A percentile compares a stretch with the other conserved stretches of the same genome.
phyloP scores from a whole-genome alignment of 305 asterid genomes.

The Fraxinus nigra region DNA sequence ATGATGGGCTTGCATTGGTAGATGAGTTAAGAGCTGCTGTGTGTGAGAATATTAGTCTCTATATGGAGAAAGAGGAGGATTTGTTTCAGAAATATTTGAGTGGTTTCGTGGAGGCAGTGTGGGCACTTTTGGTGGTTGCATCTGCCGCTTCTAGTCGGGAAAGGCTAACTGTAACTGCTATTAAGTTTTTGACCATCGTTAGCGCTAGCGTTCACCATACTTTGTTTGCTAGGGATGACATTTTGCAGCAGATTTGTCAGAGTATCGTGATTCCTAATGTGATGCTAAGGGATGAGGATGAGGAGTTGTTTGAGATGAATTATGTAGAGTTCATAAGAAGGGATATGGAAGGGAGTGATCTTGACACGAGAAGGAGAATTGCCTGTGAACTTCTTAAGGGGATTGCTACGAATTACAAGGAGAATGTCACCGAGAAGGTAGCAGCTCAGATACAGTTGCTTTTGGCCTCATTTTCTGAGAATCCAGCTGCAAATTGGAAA shows the following conservation, averaged over 20 bases:
- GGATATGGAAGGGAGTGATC: conserved; percentile 98
- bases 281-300: conserved; percentile 93
- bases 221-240: conserved; percentile 68
- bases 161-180: conserved; percentile 79
- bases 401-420: conserved; percentile 71
- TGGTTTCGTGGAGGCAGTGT: conserved; percentile 82
- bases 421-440: conserved; percentile 67
- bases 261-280: conserved; percentile 92
- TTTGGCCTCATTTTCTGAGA: conserved; percentile 61
- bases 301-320: conserved; percentile 91
- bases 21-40: conserved; percentile 81
- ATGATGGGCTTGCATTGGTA: conserved; percentile 70
- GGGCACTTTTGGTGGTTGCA: conserved; percentile 72
- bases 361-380: conserved; percentile 94
- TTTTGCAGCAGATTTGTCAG: conserved; percentile 74
- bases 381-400: conserved; percentile 98
- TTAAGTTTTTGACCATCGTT: conserved; percentile 76
- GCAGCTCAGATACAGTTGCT: conserved; percentile 65
- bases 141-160: conserved; percentile 70
- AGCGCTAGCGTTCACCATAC: conserved; percentile 78
- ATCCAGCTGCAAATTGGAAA: conserved; percentile 83
- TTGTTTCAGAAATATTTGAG: conserved; percentile 61
- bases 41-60: conserved; percentile 81
- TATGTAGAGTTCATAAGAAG: conserved; percentile 85
- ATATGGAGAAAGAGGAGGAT: conserved; percentile 84